phyloP scores from a whole-genome alignment of 768 basidiomycete species.

The Mycena kentingensis region DNA sequence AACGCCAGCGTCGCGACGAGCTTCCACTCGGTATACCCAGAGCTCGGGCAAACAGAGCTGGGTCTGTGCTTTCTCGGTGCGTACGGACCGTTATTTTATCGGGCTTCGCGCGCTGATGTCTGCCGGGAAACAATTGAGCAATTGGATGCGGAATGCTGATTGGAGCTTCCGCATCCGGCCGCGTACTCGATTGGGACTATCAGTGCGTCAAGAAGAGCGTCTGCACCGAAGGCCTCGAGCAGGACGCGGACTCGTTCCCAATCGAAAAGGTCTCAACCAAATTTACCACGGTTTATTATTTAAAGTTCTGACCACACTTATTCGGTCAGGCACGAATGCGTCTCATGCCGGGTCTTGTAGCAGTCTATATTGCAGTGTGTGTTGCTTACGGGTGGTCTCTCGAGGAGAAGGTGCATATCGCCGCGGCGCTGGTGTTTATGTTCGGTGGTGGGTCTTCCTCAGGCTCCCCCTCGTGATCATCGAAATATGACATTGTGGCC shows the following conservation, averaged over 20 bases:
- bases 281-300: no score
- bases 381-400: no score
- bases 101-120: not conserved
- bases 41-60: constrained; percentile 62
- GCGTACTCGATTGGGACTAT: constrained; percentile 20
- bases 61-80: constrained; percentile 71
- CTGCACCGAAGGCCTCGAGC: not conserved
- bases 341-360: no score
- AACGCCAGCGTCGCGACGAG: constrained; percentile 62
- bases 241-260: not conserved
- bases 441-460: no score
- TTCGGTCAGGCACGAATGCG: no score
- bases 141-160: constrained; percentile 8
- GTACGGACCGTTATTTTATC: not conserved
- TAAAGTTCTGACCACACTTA: no score
- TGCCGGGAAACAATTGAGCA: not conserved
- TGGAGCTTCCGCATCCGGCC: not conserved
- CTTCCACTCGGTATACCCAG: constrained; percentile 59
- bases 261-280: not conserved
- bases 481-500: not conserved
- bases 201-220: not conserved
- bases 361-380: no score
- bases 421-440: no score
- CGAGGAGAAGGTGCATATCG: no score
- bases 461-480: not conserved